Base-by-base conservation (phyloP, 1,284 basidiomycete species). In the Pseudomicrostroma phylloplanum region DNA sequence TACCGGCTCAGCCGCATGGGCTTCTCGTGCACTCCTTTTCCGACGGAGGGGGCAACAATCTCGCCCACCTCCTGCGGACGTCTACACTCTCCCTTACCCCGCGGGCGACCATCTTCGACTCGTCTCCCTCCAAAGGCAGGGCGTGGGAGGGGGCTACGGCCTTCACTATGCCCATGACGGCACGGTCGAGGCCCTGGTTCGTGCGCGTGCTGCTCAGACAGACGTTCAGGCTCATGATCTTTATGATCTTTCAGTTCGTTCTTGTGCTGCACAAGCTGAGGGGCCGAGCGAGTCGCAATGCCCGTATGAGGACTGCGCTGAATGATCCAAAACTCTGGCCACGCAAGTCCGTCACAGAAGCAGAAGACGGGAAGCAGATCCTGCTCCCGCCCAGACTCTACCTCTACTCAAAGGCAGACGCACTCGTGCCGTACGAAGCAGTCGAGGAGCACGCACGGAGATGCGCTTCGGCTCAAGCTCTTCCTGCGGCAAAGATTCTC, bases 41-140 rank as follows among this genome's bases (percentile, higher is more conserved):
- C 6, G 73, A 75, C 36, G 73, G 73, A 11, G 73, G 73, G 26
- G 69, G 67, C 11, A 60, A 62, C 11, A 75, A 75, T 41, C 61
- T 71, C 6, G 49, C 64, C 17, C 49, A 66, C 13, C 66, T 72
- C 61, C 60, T 72, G 1, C 61, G 62, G 26, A 60, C 57, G n/a
- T 55, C 36, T 15, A 6, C 64, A 12, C 46, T 25, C 7, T 17
- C 56, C 39, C 21, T 41, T 8, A 25, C 62, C 63, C 0, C 55
- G 49, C 36, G 65, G 46, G 63, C 66, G 43, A 60, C 67, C 21
- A 67, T 74, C 55, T 64, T 74, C 63, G 72, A 74, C 57, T 71
- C 64, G 15, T 71, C 67, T 8, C 72, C 72, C 1, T 71, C 70
- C 51, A 66, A 65, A 51, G 61, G 66, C n/a, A 71, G 58, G 12